Evolutionary conservation across 371 early-diverging fungal genomes (phyloP), one percentile per base, ranked within the genome.

Genomic region (Mucor racemosus): DNA sequence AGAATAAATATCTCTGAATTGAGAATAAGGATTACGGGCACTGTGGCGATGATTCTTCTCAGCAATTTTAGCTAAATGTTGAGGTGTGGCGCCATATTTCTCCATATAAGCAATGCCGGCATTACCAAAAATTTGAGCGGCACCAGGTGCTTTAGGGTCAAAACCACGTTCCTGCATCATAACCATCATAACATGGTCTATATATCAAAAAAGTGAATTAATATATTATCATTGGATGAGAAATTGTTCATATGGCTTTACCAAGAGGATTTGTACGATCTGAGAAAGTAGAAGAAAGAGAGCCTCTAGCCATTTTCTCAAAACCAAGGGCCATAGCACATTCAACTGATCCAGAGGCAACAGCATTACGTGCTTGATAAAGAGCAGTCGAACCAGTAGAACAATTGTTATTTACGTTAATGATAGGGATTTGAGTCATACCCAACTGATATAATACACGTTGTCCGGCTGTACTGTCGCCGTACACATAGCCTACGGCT

Each of bases 401-500:
- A 74, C 94, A 91, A 78, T 92, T 91, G 86, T 92, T 93, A 76
- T 92, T 92, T 68, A 91, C 91, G 66, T 93, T 93, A 67, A 76
- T 74, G 38, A 78, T 71, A 13, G 80, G 86, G 60, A 90, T 89
- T 71, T 86, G 86, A 19, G 88, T 87, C 88, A 86, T 86, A 15
- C 89, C 90, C 17, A 90, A 77, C 65, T 87, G 89, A 67, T 90
- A 90, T 34, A 92, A 68, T 3, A 87, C 87, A 48, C 94, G 85
- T 79, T 93, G 92, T 17, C 92, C 94, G 38, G 84, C 84, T 1
- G 91, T 90, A 35, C 86, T 86, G 67, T 93, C 94, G 57, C 88
- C 90, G 62, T 84, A 88, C 59, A 80, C 80, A 71, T 86, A 89
- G 26, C 88, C 90, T 36, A 78, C 84, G n/a, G 81, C 72, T 46